Conservation (phyloP, 192 early-diverging fungal species). For the Phycomyces nitens region DNA sequence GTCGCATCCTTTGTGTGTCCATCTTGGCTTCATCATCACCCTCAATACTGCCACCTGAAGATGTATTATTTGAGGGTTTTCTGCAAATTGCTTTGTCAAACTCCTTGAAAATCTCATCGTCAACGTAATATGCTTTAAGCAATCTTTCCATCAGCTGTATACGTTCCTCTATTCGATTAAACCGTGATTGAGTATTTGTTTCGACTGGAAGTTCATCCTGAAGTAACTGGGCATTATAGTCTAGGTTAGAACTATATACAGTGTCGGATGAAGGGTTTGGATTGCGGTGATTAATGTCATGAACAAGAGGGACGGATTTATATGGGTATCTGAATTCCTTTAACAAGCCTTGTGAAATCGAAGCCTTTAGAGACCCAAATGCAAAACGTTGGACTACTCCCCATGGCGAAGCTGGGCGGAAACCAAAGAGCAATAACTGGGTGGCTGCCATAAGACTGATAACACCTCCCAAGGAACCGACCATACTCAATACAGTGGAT, state of each 20-base stretch:
- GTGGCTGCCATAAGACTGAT: conserved; percentile 6
- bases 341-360: not conserved
- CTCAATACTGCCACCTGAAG: no score
- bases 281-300: not conserved
- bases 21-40: no score
- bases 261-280: not conserved
- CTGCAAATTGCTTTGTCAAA: conserved; percentile 8
- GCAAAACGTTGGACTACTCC: conserved; percentile 12
- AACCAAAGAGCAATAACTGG: conserved; percentile 12
- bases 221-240: not conserved
- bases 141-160: conserved; percentile 12
- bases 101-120: conserved; percentile 2
- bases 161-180: conserved; percentile 11
- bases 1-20: no score
- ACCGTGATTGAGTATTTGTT: not conserved
- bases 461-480: conserved; percentile 11
- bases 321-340: not conserved
- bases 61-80: no score
- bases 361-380: not conserved
- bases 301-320: not conserved
- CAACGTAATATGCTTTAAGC: conserved; percentile 8
- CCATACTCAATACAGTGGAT: not conserved
- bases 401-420: conserved; percentile 18
- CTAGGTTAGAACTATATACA: not conserved
- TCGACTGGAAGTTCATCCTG: not conserved